Evolutionary conservation across 164 flowering plant genomes (phyloP), one percentile per base, ranked within the genome.

Genomic region (Vitis rupestris): DNA sequence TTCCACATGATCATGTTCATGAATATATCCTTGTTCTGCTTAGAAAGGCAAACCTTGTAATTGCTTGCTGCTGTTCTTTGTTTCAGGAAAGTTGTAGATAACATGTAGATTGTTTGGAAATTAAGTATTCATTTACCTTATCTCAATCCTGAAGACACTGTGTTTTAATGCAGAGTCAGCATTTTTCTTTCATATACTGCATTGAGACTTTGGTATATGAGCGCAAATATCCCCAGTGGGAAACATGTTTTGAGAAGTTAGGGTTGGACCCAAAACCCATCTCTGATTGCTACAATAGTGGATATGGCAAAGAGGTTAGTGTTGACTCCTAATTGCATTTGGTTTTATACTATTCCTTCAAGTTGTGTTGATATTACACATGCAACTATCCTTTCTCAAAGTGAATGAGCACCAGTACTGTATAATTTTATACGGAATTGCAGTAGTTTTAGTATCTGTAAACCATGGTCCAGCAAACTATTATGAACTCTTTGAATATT

Each of bases 111-210:
- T 37, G 2, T 37, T 37, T 37, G 44, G 44, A 37, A 37, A 37
- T 37, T 37, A 37, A 37, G 7, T 37, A 37, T 37, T 37, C 7
- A 6, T 37, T 37, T 37, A 37, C 44, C 44, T 37, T 37, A 4
- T 37, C 44, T 37, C 44, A 37, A 6, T 37, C 7, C 44, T 37
- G 44, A 37, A 37, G 44, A 37, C 7, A 37, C 44, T 37, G 19
- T 15, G n/a, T 70, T 64, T 62, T 72, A 64, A 50, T 84, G 90
- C 97, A 95, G 99, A 75, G 72, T 49, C 82, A 79, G 60, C 89
- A 93, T 74, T 91, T 90, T 71, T 70, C 90, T 58, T 87, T 95
- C 64, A 84, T 95, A 65, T 61, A 88, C 51, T 95, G 98, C 61
- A 72, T 95, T 50, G 98, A 92, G 86, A 67, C 27, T 61, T 73